A percentile compares a stretch with the other conserved stretches of the same genome.
phyloP scores from a whole-genome alignment of 78 protist species.

The Dictyostelium firmibasis region DNA sequence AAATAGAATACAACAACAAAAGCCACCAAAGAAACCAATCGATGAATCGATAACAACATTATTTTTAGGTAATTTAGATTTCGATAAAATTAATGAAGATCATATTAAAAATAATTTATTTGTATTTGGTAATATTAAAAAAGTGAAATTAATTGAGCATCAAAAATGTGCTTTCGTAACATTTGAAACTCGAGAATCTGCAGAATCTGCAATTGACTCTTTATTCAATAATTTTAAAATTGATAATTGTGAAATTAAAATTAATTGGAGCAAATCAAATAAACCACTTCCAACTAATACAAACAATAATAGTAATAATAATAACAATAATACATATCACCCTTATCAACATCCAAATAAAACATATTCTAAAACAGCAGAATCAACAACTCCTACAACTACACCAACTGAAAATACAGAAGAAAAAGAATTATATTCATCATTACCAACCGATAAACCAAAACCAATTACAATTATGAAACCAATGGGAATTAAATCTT shows the following conservation, averaged over 20 bases:
- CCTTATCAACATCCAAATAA: background rate
- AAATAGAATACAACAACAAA: background rate
- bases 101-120: conserved; percentile 47
- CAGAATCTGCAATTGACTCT: conserved; percentile 57
- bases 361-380: background rate
- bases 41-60: conserved; percentile 66
- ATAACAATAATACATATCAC: background rate
- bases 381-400: background rate
- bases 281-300: background rate
- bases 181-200: conserved; percentile 53
- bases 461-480: conserved; percentile 18
- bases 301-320: conserved; percentile 7
- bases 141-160: conserved; percentile 3
- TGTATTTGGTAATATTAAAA: conserved; percentile 23
- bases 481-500: conserved; percentile 37
- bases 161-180: conserved; percentile 77
- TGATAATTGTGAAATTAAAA: background rate
- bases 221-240: conserved; percentile 41
- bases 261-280: conserved; percentile 66
- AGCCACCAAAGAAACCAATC: conserved; percentile 55
- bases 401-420: background rate
- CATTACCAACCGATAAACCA: background rate
- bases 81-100: conserved; percentile 40
- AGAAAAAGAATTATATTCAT: background rate
- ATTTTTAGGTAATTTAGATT: conserved; percentile 71